Conservation (phyloP, 305 asterid species). For the Fraxinus greggii region DNA sequence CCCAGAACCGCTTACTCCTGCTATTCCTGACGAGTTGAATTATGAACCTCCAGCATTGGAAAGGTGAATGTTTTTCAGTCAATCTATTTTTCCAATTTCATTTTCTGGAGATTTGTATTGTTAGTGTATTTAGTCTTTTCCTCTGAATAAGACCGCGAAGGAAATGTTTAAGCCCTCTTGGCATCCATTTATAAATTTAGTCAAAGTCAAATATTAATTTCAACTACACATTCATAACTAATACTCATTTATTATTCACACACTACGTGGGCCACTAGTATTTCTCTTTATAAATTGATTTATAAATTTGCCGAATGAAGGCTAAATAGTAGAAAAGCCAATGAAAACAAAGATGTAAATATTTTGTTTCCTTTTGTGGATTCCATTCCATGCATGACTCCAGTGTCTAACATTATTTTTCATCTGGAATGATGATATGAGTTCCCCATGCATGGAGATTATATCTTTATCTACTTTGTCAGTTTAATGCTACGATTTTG, state of each 20-base stretch:
- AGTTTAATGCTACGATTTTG: not conserved
- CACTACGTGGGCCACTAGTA: not conserved
- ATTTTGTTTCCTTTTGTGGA: not conserved
- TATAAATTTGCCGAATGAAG: not conserved
- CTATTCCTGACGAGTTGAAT: constrained; percentile 65
- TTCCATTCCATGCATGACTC: constrained; percentile 6
- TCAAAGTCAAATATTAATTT: not conserved
- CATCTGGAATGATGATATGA: constrained; percentile 2
- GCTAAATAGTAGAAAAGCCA: not conserved
- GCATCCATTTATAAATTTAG: not conserved
- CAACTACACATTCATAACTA: not conserved
- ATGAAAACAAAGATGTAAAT: constrained; percentile 7
- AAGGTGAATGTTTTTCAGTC: constrained; percentile 46
- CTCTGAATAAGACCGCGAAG: not conserved
- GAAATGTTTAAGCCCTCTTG: not conserved
- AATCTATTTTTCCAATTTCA: not conserved
- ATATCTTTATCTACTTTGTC: not conserved
- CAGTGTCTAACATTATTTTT: not conserved
- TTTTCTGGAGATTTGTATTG: constrained; percentile 2
- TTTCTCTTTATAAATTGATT: not conserved
- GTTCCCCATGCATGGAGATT: constrained; percentile 11
- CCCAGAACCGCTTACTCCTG: constrained; percentile 87
- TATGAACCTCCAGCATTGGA: constrained; percentile 79
- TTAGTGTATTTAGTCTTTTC: not conserved
- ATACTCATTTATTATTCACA: not conserved